Evolutionary conservation across 2,329 filamentous ascomycete genomes (phyloP).

Genomic region (Sporothrix mexicana): DNA sequence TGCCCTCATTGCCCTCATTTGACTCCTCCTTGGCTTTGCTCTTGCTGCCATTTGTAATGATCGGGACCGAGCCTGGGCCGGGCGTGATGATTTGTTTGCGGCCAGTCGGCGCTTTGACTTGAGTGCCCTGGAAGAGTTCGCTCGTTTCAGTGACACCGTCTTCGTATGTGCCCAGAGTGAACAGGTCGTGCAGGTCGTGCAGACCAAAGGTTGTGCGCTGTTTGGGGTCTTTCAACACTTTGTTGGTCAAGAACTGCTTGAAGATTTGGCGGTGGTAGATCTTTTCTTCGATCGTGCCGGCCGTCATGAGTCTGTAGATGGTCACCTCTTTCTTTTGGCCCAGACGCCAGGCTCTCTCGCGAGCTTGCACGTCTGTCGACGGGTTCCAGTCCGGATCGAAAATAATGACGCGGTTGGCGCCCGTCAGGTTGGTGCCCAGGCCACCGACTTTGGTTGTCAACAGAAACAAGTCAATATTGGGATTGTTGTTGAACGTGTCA

Average conservation of each 20-base stretch:
- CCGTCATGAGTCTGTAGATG: slow-evolving; percentile 97
- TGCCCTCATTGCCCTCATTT: background rate
- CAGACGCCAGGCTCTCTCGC: slow-evolving; percentile 92
- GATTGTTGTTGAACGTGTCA: slow-evolving; percentile 87
- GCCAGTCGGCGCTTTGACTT: slow-evolving; percentile 62
- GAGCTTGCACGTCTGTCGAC: slow-evolving; percentile 92
- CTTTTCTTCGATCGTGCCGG: slow-evolving; percentile 98
- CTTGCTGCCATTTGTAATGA: slow-evolving; percentile 17
- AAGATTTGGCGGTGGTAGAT: slow-evolving; percentile 99
- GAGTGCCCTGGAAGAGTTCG: slow-evolving; percentile 84
- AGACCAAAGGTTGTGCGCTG: slow-evolving; percentile 90
- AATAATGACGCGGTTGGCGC: slow-evolving; percentile 94
- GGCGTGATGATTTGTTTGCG: slow-evolving; percentile 43
- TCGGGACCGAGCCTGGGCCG: slow-evolving; percentile 39
- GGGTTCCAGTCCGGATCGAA: slow-evolving; percentile 99
- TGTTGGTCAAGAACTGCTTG: slow-evolving; percentile 97
- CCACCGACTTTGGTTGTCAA: slow-evolving; percentile 96
- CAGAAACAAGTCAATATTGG: slow-evolving; percentile 82
- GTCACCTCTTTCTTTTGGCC: slow-evolving; percentile 95
- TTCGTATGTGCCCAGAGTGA: slow-evolving; percentile 73
- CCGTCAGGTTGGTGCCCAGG: slow-evolving; percentile 90
- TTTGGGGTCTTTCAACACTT: slow-evolving; percentile 92
- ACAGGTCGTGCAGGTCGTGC: slow-evolving; percentile 89
- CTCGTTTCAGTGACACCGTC: slow-evolving; percentile 81
- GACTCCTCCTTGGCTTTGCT: background rate